Percentiles rank a stretch among this genome's conserved stretches.
These are phyloP conservation scores for Arabidopsis arenosa DNA, from an alignment of 345 rosid genomes.

Conservation along the genomic window DNA sequence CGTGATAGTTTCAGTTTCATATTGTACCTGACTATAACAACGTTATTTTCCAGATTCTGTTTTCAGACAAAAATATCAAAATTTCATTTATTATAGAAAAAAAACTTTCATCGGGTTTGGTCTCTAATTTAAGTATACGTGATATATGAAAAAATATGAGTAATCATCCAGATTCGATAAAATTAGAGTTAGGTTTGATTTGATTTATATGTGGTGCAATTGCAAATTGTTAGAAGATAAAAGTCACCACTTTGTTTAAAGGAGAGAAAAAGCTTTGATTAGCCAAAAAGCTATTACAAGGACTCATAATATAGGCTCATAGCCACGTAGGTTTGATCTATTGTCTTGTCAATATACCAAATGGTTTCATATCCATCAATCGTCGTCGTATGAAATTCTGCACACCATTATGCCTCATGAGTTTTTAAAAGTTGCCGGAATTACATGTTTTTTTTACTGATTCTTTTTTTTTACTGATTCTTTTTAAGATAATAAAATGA, in stretches of 20 bases:
- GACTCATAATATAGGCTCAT: slow-evolving; percentile 2
- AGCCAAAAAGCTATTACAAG: slow-evolving; percentile 9
- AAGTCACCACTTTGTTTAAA: slow-evolving; percentile 14
- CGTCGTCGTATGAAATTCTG: slow-evolving; percentile 5
- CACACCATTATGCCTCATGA: not conserved
- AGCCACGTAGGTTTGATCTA: slow-evolving; percentile 30
- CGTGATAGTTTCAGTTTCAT: too few relatives aligned
- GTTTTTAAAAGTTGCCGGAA: not conserved
- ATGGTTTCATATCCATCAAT: slow-evolving; percentile 22
- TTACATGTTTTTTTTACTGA: not conserved
- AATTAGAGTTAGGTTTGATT: not conserved
- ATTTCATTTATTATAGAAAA: too few relatives aligned
- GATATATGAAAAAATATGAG: not conserved
- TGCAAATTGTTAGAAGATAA: slow-evolving; percentile 16
- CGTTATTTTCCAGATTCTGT: too few relatives aligned
- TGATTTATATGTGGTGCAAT: not conserved
- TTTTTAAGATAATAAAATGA: not conserved
- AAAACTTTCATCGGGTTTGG: not conserved
- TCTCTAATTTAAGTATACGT: not conserved
- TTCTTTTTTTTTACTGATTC: too few relatives aligned
- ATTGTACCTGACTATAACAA: too few relatives aligned
- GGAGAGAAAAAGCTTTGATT: not conserved
- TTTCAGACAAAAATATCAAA: too few relatives aligned
- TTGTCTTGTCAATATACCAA: slow-evolving; percentile 33
- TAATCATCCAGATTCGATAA: not conserved